A percentile compares a stretch with the other conserved stretches of the same genome.
These are phyloP conservation scores for Hysterium pulicare DNA, from an alignment of 2,329 filamentous ascomycete genomes.

Conservation along the genomic window DNA sequence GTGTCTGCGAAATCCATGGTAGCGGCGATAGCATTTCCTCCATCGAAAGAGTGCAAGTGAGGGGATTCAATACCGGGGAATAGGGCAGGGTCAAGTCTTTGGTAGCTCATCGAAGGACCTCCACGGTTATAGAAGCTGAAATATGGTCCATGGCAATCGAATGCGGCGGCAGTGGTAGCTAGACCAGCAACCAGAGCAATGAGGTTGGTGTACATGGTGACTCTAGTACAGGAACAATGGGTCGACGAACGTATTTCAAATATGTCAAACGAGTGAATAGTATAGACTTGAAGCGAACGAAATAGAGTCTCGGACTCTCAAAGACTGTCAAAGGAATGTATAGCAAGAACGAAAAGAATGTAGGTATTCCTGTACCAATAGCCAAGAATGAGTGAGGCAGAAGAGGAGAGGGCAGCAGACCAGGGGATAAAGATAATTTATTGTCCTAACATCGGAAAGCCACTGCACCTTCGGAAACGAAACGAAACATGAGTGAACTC, in stretches of 20 bases:
- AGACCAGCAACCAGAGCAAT: slow-evolving; percentile 26
- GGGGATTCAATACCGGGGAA: slow-evolving; percentile 29
- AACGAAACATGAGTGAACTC: not conserved
- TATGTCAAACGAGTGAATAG: slow-evolving; percentile 15
- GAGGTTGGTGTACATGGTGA: slow-evolving; percentile 24
- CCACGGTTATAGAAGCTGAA: slow-evolving; percentile 38
- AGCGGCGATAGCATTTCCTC: slow-evolving; percentile 30
- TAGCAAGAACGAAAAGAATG: slow-evolving; percentile 23
- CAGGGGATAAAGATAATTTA: slow-evolving; percentile 18
- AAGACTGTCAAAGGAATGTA: slow-evolving; percentile 19
- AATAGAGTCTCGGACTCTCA: slow-evolving; percentile 35
- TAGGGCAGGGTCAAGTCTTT: slow-evolving; percentile 35
- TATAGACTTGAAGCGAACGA: slow-evolving; percentile 22
- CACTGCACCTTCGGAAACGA: not conserved
- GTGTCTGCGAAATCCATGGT: slow-evolving; percentile 24
- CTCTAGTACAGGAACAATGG: slow-evolving; percentile 5
- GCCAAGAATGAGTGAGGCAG: slow-evolving; percentile 18
- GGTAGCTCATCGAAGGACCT: slow-evolving; percentile 31
- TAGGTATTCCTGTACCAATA: slow-evolving; percentile 34
- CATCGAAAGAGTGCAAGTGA: slow-evolving; percentile 39
- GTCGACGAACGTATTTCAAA: slow-evolving; percentile 4
- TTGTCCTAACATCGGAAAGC: slow-evolving; percentile 2
- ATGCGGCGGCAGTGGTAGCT: slow-evolving; percentile 26
- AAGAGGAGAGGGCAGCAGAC: slow-evolving; percentile 4
- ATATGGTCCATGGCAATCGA: slow-evolving; percentile 36